Base-by-base conservation (phyloP, 192 early-diverging fungal species). In the Coemansia furcata region DNA sequence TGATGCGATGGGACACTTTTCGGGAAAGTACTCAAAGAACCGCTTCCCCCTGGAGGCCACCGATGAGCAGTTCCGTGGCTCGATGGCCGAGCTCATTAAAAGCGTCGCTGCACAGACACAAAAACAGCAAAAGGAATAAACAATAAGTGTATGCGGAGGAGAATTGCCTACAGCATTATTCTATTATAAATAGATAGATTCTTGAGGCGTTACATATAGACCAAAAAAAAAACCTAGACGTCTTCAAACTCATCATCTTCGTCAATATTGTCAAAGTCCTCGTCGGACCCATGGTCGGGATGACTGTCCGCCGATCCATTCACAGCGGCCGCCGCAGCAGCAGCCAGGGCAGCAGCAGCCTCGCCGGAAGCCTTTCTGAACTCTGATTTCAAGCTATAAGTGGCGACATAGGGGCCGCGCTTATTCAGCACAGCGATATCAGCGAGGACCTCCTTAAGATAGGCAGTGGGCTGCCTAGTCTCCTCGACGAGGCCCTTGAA, bases 381-480 rank as follows among this genome's bases (percentile, higher is more conserved):
- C 76, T 98, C 94, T 6, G 93, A 85, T 77, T 95, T 96, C 62
- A 98, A 76, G 61, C 90, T 87, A 75, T 94, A 98, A 23, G 76
- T 88, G 38, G 87, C 86, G n/a, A 85, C 83, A 68, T 95, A 93
- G 2, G 89, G 87, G 1, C 95, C 95, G 32, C 88, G 84, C 82
- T 93, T 94, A 81, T 93, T 89, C 43, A 95, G 80, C 26, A 89
- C 82, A 30, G 89, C 90, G 44, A 98, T 87, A 44, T 96, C 92
- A 6, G 67, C 70, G 35, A 98, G 63, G 2, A 95, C 88, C 55
- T 98, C 95, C 64, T 92, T 94, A 17, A 98, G 76, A 66, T 88
- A 98, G 11, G 80, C 84, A 39, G 76, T 73, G 0, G 96, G 96
- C 83, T 98, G 96, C 37, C 89, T 83, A 2, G 88, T 91, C 38